Evolutionary conservation across 306 rosid species (phyloP).

Genomic region (Coriaria nepalensis): DNA sequence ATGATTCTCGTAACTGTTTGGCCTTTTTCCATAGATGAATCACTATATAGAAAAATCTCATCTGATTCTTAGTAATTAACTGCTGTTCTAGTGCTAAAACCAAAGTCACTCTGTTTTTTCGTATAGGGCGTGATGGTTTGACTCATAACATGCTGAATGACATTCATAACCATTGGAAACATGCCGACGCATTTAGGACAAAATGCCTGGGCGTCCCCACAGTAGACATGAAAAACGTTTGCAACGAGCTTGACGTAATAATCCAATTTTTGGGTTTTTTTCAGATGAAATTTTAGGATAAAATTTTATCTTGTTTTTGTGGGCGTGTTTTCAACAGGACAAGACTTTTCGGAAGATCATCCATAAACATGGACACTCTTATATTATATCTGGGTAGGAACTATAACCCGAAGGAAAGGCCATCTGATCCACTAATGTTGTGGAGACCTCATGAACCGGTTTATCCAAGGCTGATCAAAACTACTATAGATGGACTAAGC

Average conservation of each 20-base stretch:
- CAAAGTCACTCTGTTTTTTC: not conserved
- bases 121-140: conserved; percentile 85
- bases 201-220: conserved; percentile 88
- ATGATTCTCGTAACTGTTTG: too few relatives aligned
- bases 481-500: conserved; percentile 76
- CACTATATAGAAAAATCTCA: too few relatives aligned
- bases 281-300: too few relatives aligned
- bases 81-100: not conserved
- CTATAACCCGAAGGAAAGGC: conserved; percentile 57
- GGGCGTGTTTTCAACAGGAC: conserved; percentile 45
- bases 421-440: conserved; percentile 74
- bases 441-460: conserved; percentile 91
- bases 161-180: conserved; percentile 77
- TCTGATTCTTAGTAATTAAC: not conserved
- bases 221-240: conserved; percentile 82
- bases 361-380: conserved; percentile 57
- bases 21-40: too few relatives aligned
- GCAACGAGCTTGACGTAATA: conserved; percentile 67
- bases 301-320: not conserved
- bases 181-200: conserved; percentile 70
- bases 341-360: conserved; percentile 78
- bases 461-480: conserved; percentile 78
- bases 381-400: conserved; percentile 81
- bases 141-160: conserved; percentile 88
- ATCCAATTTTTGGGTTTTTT: too few relatives aligned